Base-by-base conservation (phyloP, 2,329 filamentous ascomycete genomes). In the Calcarisporium arbuscula region DNA sequence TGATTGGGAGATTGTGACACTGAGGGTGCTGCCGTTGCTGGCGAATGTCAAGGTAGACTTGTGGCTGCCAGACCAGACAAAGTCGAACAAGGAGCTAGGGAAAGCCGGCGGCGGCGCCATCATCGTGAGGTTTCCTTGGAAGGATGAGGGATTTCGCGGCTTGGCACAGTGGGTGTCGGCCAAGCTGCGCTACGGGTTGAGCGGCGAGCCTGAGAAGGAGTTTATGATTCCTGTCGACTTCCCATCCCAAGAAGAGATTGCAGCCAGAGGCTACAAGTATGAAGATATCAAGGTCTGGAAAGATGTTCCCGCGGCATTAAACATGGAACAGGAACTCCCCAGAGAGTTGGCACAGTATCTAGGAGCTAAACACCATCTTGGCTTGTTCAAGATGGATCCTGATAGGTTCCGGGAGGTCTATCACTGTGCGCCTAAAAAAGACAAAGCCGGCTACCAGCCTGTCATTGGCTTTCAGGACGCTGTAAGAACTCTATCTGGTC, bases 1-100 rank as follows among this genome's bases (percentile, higher is more conserved):
- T n/a, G 58, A 61, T 17, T 92, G 85, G 85, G 70, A 78, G 11
- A 81, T 85, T 52, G 66, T 87, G 54, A 86, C 84, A 1, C 75
- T 80, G 53, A 66, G 82, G 36, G 72, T 82, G 45, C 79, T 78
- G 45, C 78, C 86, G 2, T 71, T 70, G 27, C 68, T 96, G 33
- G 80, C 85, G 7, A 80, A 78, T 30, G 69, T 95, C 32, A 70
- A 67, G 38, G 69, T 78, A 18, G 74, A 80, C 48, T 64, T 82
- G 29, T 89, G 82, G 81, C 58, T 81, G 18, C 82, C 83, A 0
- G 81, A 86, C 56, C 61, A 70, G 30, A 64, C 53, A 51, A 74
- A 74, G 56, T 56, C 60, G 38, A 63, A 68, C 42, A 66, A 70
- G 23, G 65, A 68, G 42, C 65, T 69, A 4, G 68, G 71, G 21